phyloP scores from a whole-genome alignment of 2,329 filamentous ascomycete species.

The Cladosporium halotolerans region DNA sequence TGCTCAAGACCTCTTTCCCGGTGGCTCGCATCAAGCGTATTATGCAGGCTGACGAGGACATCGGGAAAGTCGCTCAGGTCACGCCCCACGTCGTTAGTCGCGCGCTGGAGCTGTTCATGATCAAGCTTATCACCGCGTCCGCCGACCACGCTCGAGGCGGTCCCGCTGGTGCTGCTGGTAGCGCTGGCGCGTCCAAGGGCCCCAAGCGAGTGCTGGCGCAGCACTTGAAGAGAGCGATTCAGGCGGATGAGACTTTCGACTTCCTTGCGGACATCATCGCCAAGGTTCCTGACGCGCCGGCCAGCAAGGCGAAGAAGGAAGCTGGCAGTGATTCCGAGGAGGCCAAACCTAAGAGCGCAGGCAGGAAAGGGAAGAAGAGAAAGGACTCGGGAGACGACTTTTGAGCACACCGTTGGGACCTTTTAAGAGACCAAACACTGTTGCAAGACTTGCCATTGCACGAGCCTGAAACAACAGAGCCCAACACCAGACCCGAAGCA shows the following conservation, averaged over 20 bases:
- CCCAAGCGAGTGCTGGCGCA: constrained; percentile 84
- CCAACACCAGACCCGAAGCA: too few relatives aligned
- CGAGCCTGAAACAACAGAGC: too few relatives aligned
- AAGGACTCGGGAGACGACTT: constrained; percentile 13
- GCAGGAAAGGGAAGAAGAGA: constrained; percentile 21
- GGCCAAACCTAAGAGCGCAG: constrained; percentile 12
- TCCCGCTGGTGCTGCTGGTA: constrained; percentile 35
- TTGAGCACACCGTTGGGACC: not conserved
- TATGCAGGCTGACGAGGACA: constrained; percentile 98
- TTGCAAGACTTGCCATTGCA: too few relatives aligned
- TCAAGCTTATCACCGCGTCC: constrained; percentile 81
- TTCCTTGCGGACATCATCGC: constrained; percentile 86
- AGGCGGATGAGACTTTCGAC: constrained; percentile 86
- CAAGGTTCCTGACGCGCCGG: constrained; percentile 66
- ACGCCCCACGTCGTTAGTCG: constrained; percentile 85
- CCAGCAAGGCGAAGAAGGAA: constrained; percentile 35
- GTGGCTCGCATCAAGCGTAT: constrained; percentile 97
- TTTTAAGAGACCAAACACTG: too few relatives aligned
- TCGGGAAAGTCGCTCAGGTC: constrained; percentile 96
- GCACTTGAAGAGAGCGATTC: constrained; percentile 87
- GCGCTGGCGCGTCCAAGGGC: constrained; percentile 18
- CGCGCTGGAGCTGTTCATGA: constrained; percentile 96
- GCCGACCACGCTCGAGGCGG: constrained; percentile 65
- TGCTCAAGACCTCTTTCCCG: constrained; percentile 92
- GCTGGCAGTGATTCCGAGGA: constrained; percentile 15